Base-by-base conservation (phyloP, 169 alveolate species). In the Eimeria falciformis region DNA sequence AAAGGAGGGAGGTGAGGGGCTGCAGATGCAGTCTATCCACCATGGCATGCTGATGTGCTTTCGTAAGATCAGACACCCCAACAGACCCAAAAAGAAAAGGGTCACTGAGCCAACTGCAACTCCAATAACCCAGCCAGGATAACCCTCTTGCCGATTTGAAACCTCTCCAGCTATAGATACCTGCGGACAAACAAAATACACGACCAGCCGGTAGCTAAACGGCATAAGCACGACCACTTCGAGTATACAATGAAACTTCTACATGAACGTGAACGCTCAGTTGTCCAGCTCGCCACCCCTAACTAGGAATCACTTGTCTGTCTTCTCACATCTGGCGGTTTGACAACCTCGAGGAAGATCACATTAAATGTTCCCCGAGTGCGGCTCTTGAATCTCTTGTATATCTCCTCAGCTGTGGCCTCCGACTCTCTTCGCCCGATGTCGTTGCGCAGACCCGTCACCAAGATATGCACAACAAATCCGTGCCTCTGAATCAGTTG, bases 1-100 rank as follows among this genome's bases (percentile, higher is more conserved):
- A 46, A 81, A 81, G 23, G 90, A 53, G 17, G 90, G 90, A 29
- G 90, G 90, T 2, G 90, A 81, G 7, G 90, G 90, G 47, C 90
- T 81, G 77, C 93, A 90, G 37, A 90, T 43, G 90, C 93, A 90
- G 43, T 83, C 93, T 21, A 90, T 69, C 93, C 93, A 90, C 93
- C 93, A 90, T 3, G 93, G 93, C 83, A 90, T 69, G 56, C 79
- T 90, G 65, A 78, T 83, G 81, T 90, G 90, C 27, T 47, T 83
- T n/a, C 86, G 79, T 75, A 90, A 50, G 5, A 90, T 69, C 23
- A 90, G 55, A 27, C 93, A 77, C 27, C 77, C 93, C 55, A 90
- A n/a, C 53, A 90, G 65, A 33, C 85, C 77, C 40, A 90, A 23
- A 46, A 90, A 90, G 84, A 90, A 90, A 12, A 90, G n/a, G n/a